Evolutionary conservation across 179 eudicot genomes (phyloP).

Genomic region (Vitellaria paradoxa): DNA sequence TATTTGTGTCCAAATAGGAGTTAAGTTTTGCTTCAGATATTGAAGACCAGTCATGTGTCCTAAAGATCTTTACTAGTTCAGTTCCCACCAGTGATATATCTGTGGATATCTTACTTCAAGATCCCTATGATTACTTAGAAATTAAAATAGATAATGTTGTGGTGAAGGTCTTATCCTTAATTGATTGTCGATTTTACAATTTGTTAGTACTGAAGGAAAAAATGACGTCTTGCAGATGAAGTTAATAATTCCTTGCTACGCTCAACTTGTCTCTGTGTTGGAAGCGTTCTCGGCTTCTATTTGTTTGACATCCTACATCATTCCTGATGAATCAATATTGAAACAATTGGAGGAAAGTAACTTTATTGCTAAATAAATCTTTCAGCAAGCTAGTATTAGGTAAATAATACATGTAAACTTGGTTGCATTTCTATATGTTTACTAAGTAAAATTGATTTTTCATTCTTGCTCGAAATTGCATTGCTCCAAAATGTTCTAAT

Average conservation of each 20-base stretch:
- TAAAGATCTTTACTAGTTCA: conserved; percentile 19
- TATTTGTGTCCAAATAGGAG: conserved; percentile 39
- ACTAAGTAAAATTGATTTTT: neutral
- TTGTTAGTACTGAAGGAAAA: neutral
- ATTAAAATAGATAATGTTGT: conserved; percentile 52
- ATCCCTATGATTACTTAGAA: conserved; percentile 64
- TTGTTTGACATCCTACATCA: conserved; percentile 52
- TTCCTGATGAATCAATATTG: conserved; percentile 61
- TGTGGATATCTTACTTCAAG: conserved; percentile 34
- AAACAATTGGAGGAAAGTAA: conserved; percentile 58
- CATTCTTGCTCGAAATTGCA: neutral
- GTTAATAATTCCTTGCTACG: conserved; percentile 34
- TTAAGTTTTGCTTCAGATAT: conserved; percentile 25
- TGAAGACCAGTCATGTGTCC: conserved; percentile 21
- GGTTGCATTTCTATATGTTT: neutral
- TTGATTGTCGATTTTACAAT: neutral
- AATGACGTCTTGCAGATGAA: conserved; percentile 45
- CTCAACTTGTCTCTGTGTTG: conserved; percentile 40
- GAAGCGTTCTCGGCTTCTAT: conserved; percentile 62
- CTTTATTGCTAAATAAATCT: neutral
- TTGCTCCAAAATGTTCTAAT: neutral
- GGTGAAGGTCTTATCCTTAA: conserved; percentile 39
- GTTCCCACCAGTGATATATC: conserved; percentile 25
- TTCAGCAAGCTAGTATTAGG: neutral
- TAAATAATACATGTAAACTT: too few species aligned